Evolutionary conservation across 2,329 filamentous ascomycete genomes (phyloP).

Genomic region (Diaporthe sp.): DNA sequence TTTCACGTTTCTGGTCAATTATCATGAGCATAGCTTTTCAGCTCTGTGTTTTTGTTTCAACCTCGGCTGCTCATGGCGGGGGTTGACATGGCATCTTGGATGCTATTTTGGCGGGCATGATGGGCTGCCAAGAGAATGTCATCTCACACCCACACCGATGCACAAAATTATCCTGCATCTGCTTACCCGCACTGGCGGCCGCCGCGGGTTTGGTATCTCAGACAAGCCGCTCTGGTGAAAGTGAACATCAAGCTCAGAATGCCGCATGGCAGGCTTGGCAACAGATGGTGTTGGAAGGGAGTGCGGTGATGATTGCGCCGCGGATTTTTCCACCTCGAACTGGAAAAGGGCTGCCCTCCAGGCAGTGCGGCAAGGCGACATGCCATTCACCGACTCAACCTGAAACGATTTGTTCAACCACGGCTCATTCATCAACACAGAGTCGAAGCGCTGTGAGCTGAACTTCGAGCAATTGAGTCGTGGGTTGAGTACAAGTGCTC

Average conservation of each 20-base stretch:
- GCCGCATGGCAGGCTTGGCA: neutral
- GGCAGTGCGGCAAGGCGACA: neutral
- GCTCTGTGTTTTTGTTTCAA: conserved; percentile 10
- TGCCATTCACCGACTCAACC: neutral
- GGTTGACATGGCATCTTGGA: neutral
- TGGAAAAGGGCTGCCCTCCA: neutral
- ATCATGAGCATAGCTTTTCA: neutral
- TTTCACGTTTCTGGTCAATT: conserved; percentile 4
- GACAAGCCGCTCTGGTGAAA: neutral
- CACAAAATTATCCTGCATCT: neutral
- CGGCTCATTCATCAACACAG: neutral
- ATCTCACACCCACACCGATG: neutral
- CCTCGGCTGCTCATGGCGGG: neutral
- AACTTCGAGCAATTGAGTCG: too few species aligned
- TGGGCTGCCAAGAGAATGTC: neutral
- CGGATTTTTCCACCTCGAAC: too few species aligned
- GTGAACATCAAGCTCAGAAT: too few species aligned
- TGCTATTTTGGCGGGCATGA: neutral
- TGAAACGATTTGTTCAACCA: neutral
- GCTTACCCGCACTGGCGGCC: neutral
- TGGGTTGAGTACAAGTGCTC: neutral
- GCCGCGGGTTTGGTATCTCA: neutral
- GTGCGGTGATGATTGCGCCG: neutral
- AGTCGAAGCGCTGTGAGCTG: neutral
- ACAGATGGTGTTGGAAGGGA: too few species aligned